Evolutionary conservation across 106 monocot species (phyloP), one percentile per base, ranked within the genome.

Genomic region (Hemerocallis citrina): DNA sequence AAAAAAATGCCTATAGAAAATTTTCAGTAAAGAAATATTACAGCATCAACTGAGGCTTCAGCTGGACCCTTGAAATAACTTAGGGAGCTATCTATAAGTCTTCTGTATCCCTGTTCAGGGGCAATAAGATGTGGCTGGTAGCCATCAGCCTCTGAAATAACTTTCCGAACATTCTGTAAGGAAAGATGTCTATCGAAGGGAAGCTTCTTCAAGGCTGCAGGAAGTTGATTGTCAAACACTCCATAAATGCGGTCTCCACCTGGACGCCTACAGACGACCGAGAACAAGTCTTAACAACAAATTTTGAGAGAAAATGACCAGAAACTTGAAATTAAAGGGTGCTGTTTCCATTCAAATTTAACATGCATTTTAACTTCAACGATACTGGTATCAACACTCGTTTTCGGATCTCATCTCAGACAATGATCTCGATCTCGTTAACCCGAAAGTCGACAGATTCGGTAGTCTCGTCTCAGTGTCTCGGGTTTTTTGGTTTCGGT

Each of bases 181-280:
- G 92, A 92, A 64, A 92, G 88, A 81, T 92, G 92, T n/a, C 72
- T 75, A 71, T 92, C 88, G 59, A 92, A 92, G 59, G 92, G 92
- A 29, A 92, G 88, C 68, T 87, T 92, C 59, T 77, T 92, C 73
- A 92, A 60, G 42, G 92, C 92, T 42, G 83, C 78, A 57, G 92
- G 92, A 16, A 92, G 55, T 62, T 92, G 92, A 51, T 92, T 78
- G 65, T 92, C 87, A 71, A 92, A 92, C 25, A 92, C 92, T 4
- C 92, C 92, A 84, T 92, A 92, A 60, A 92, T 92, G 5, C 84
- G 77, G 56, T 92, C 88, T 59, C 92, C 92, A 68, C 92, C 92
- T 50, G 92, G 92, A 37, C 92, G 77, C 69, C 92, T 92, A 46
- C 22, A n/a, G 41, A 22, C 69, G 59, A 7, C 69, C 59, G 28